phyloP scores from a whole-genome alignment of 164 flowering plant genomes.

The Dillenia turbinata region DNA sequence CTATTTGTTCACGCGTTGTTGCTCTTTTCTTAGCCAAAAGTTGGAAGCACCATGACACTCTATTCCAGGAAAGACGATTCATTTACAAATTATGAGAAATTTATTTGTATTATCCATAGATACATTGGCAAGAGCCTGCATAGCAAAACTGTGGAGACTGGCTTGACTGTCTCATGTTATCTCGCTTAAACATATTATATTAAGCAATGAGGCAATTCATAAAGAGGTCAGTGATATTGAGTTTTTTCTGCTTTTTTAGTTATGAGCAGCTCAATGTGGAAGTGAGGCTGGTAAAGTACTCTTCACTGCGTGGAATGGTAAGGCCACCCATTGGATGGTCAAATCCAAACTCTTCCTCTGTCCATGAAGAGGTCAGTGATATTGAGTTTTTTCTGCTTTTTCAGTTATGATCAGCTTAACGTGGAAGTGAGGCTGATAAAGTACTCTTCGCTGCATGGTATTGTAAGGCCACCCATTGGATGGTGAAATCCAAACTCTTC shows the following conservation, averaged over 20 bases:
- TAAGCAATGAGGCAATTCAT: neutral
- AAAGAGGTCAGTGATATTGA: too few species aligned
- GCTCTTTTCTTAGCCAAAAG: too few species aligned
- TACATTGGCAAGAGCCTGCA: neutral
- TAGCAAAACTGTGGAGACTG: neutral
- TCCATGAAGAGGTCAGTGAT: too few species aligned
- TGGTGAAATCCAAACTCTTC: conserved; percentile 48
- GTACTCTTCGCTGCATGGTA: conserved; percentile 27
- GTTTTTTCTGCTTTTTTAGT: neutral
- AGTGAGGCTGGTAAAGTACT: conserved; percentile 20
- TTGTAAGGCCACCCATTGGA: conserved; percentile 37
- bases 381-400: neutral
- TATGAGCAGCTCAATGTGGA: conserved; percentile 15
- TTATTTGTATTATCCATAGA: too few species aligned
- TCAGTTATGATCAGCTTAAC: conserved; percentile 9
- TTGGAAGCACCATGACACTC: too few species aligned
- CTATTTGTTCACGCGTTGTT: too few species aligned
- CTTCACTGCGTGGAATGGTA: conserved; percentile 32
- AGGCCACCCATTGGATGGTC: conserved; percentile 40
- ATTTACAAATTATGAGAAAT: too few species aligned
- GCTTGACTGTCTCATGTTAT: neutral
- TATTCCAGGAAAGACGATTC: too few species aligned
- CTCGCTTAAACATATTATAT: neutral
- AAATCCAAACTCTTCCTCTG: conserved; percentile 48
- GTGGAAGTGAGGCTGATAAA: conserved; percentile 23